phyloP scores from a whole-genome alignment of 768 basidiomycete species.

The Nidularia sp. region DNA sequence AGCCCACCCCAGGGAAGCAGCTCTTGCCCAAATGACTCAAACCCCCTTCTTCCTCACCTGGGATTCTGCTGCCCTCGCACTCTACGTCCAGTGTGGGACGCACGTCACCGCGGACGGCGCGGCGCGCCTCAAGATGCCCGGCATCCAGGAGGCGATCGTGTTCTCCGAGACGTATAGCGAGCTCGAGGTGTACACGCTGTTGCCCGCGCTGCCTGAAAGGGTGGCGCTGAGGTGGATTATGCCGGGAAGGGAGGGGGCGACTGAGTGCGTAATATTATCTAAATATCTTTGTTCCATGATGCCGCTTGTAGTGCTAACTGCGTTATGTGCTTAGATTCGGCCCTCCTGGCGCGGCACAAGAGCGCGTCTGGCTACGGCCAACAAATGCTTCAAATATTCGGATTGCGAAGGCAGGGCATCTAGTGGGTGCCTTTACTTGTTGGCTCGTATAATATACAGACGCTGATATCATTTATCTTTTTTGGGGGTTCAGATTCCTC shows the following conservation, averaged over 20 bases:
- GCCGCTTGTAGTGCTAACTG: too few relatives aligned
- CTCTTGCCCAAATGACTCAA: conserved; percentile 38
- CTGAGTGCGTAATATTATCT: conserved; percentile 22
- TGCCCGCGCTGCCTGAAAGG: conserved; percentile 39
- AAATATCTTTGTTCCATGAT: neutral
- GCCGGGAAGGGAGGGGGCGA: conserved; percentile 34
- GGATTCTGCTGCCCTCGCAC: conserved; percentile 57
- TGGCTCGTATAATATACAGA: neutral
- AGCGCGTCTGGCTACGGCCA: conserved; percentile 40
- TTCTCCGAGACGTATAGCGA: conserved; percentile 46
- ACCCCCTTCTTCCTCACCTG: conserved; percentile 69
- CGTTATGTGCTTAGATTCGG: conserved; percentile 20
- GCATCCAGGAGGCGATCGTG: conserved; percentile 58
- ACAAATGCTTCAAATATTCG: conserved; percentile 36
- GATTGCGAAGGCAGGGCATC: conserved; percentile 36
- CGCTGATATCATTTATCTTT: neutral
- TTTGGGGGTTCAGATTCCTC: conserved; percentile 26
- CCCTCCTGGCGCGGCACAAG: conserved; percentile 21
- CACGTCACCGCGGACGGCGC: conserved; percentile 31
- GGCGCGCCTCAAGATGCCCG: conserved; percentile 61
- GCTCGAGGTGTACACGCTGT: conserved; percentile 36
- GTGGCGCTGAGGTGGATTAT: conserved; percentile 55
- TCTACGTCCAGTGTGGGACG: conserved; percentile 60
- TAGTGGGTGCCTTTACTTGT: conserved; percentile 21
- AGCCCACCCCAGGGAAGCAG: conserved; percentile 49